Conservation (phyloP, 495 filamentous ascomycete genomes). For the Penicillium cataractarum region DNA sequence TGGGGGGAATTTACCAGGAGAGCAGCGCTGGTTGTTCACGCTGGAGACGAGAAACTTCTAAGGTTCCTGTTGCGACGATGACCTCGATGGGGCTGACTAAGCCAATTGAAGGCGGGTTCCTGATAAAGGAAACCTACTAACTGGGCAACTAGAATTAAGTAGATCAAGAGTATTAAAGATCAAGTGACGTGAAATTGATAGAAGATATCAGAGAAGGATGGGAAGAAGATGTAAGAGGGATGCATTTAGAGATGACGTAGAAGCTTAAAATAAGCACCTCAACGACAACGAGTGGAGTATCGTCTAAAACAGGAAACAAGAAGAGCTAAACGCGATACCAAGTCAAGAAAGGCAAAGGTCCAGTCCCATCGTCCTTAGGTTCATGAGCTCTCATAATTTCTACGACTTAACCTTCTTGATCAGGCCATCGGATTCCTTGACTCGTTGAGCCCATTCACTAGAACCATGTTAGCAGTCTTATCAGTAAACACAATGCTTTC, state of each 20-base stretch:
- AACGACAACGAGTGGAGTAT: conserved; percentile 10
- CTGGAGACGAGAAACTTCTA: background rate
- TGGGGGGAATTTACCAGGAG: background rate
- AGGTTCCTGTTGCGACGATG: conserved; percentile 2
- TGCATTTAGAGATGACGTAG: background rate
- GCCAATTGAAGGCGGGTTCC: background rate
- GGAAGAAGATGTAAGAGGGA: conserved; percentile 1
- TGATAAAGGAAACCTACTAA: background rate
- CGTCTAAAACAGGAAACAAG: conserved; percentile 11
- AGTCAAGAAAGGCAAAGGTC: background rate
- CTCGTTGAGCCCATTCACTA: conserved; percentile 79
- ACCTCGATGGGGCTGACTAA: conserved; percentile 7
- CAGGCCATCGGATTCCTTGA: conserved; percentile 59
- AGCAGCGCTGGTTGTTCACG: conserved; percentile 3
- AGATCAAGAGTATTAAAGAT: background rate
- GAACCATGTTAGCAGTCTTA: conserved; percentile 21
- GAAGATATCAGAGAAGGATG: background rate
- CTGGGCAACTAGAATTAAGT: too few species aligned
- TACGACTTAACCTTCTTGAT: conserved; percentile 56
- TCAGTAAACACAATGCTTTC: background rate
- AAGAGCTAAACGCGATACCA: conserved; percentile 1
- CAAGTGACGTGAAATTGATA: background rate
- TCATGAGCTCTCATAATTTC: conserved; percentile 10
- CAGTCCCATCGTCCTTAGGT: conserved; percentile 18
- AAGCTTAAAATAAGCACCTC: background rate